Evolutionary conservation across 2,329 filamentous ascomycete genomes (phyloP).

Genomic region (Chaetomium sp.): DNA sequence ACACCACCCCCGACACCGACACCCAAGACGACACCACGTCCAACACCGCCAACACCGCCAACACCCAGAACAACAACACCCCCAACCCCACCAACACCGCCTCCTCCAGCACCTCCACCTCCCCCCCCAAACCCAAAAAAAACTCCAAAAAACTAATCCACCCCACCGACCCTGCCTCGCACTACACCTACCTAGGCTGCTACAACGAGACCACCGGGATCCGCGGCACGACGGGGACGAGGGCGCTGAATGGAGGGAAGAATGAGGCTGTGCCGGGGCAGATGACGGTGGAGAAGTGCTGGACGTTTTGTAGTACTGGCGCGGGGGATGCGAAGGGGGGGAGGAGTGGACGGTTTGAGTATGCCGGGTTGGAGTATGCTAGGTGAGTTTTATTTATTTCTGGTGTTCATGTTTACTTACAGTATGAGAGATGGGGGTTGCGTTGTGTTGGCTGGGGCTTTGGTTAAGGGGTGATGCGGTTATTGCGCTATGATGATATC

Average conservation of each 20-base stretch:
- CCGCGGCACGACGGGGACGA: conserved; percentile 33
- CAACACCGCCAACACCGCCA: no score
- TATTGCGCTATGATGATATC: no score
- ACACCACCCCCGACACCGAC: no score
- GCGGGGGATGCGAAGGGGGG: conserved; percentile 29
- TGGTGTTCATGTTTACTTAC: background rate
- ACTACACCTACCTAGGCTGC: conserved; percentile 37
- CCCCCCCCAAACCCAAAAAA: background rate
- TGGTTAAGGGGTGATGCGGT: no score
- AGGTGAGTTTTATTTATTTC: conserved; percentile 28
- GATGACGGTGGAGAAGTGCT: conserved; percentile 48
- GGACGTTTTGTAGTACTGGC: conserved; percentile 41
- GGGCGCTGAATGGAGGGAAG: conserved; percentile 40
- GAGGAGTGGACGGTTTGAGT: conserved; percentile 24
- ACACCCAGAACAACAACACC: no score
- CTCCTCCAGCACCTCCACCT: background rate
- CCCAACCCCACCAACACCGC: no score
- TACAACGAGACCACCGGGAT: conserved; percentile 51
- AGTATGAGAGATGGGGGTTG: no score
- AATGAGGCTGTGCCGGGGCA: conserved; percentile 35
- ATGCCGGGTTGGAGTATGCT: conserved; percentile 50
- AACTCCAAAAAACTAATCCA: background rate
- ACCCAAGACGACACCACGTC: no score
- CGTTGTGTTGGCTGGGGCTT: no score
- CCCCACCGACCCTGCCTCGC: background rate